phyloP scores from a whole-genome alignment of 495 filamentous ascomycete genomes.

The Rostrohypoxylon terebratum region DNA sequence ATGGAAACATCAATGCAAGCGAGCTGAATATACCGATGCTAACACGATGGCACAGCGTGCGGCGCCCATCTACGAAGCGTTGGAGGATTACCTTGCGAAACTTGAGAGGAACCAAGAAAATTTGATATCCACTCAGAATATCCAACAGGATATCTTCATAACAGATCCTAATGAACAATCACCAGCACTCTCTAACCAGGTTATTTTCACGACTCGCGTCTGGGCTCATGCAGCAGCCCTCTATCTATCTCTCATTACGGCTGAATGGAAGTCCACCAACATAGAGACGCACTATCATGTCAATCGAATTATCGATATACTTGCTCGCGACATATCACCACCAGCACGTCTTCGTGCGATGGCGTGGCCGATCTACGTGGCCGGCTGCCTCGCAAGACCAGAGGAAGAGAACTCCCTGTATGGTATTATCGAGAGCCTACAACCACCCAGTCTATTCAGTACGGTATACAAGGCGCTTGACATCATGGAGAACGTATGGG shows the following conservation, averaged over 20 bases:
- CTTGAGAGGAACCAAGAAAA: not conserved
- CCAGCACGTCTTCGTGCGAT: not conserved
- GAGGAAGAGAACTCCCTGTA: not conserved
- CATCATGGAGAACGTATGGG: conserved; percentile 66
- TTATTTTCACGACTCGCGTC: not conserved
- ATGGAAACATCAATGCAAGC: not conserved
- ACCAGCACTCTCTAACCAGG: not conserved
- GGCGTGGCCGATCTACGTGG: not conserved
- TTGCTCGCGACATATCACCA: not conserved
- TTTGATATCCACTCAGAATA: not conserved
- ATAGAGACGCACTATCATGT: not conserved
- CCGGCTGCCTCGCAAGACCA: not conserved
- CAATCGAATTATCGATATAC: not conserved
- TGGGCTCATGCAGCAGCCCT: not conserved
- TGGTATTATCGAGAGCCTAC: not conserved
- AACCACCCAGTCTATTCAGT: conserved; percentile 28
- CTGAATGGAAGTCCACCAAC: not conserved
- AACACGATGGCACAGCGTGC: not conserved
- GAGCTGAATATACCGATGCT: not conserved
- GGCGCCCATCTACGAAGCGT: not conserved
- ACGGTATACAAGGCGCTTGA: conserved; percentile 60
- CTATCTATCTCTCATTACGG: not conserved
- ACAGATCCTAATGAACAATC: not conserved
- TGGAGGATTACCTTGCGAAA: not conserved
- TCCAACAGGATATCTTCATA: not conserved